These are phyloP conservation scores for Leccinellum luteum DNA, from an alignment of 768 basidiomycete species.

Conservation along the genomic window DNA sequence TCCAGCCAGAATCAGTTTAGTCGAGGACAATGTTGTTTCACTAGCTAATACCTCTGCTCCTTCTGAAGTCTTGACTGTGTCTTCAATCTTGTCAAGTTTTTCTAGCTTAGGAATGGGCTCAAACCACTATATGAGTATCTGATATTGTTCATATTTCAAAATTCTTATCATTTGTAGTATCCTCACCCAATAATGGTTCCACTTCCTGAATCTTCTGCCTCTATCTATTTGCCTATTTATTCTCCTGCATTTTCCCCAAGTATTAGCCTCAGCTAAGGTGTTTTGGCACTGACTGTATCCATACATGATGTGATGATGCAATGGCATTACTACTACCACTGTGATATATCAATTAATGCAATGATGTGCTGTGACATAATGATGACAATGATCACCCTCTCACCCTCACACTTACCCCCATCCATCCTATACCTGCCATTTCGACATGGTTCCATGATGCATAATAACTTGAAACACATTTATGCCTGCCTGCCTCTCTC, in stretches of 20 bases:
- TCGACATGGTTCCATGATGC: too few relatives aligned
- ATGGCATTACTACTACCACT: too few relatives aligned
- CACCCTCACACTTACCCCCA: too few relatives aligned
- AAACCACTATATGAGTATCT: constrained; percentile 37
- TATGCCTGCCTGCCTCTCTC: too few relatives aligned
- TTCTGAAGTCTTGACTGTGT: constrained; percentile 49
- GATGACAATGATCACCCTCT: too few relatives aligned
- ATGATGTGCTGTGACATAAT: too few relatives aligned
- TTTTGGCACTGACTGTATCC: too few relatives aligned
- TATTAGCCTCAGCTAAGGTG: constrained; percentile 47
- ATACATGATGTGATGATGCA: too few relatives aligned
- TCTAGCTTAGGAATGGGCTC: constrained; percentile 20
- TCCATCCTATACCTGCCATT: too few relatives aligned
- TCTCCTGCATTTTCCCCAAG: constrained; percentile 44
- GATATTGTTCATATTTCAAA: background rate
- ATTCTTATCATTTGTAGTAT: constrained; percentile 20
- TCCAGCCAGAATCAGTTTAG: constrained; percentile 37
- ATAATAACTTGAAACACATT: too few relatives aligned
- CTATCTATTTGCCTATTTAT: constrained; percentile 28
- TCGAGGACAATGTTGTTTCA: constrained; percentile 29
- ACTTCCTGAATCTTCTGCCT: constrained; percentile 26
- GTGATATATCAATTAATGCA: too few relatives aligned
- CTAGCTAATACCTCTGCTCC: constrained; percentile 15
- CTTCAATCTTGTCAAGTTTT: constrained; percentile 54
- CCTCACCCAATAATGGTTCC: constrained; percentile 33